phyloP scores from a whole-genome alignment of 495 filamentous ascomycete genomes.

The Xylaria scruposa region DNA sequence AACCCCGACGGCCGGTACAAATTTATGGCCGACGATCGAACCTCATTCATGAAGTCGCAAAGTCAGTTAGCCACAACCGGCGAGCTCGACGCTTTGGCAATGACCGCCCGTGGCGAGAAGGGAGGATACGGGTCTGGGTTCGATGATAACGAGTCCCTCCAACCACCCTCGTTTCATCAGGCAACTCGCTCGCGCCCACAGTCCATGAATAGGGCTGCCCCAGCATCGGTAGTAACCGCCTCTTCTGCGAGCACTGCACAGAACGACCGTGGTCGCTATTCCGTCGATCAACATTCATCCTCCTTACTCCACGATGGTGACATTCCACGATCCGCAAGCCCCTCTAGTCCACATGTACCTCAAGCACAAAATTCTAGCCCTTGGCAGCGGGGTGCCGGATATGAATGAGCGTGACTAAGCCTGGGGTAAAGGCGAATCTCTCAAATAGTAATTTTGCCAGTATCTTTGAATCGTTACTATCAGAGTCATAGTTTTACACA shows the following conservation, averaged over 20 bases:
- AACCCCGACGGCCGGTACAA: conserved; percentile 97
- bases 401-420: conserved; percentile 51
- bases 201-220: conserved; percentile 37
- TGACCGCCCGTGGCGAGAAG: conserved; percentile 90
- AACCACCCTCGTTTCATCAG: conserved; percentile 45
- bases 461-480: conserved; percentile 9
- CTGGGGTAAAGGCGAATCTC: background rate
- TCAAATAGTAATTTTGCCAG: background rate
- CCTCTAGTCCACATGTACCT: conserved; percentile 18
- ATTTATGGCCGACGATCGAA: conserved; percentile 94
- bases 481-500: background rate
- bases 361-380: conserved; percentile 40
- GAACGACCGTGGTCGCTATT: conserved; percentile 14
- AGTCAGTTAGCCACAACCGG: conserved; percentile 74
- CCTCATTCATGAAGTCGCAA: conserved; percentile 98
- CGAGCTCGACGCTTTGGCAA: conserved; percentile 90
- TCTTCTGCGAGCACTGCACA: conserved; percentile 16
- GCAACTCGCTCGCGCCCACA: conserved; percentile 33
- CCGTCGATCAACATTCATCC: conserved; percentile 16
- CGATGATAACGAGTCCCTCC: conserved; percentile 74
- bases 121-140: conserved; percentile 63
- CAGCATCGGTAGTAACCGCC: conserved; percentile 38
- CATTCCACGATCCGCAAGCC: conserved; percentile 10
- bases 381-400: conserved; percentile 63
- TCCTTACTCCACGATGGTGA: conserved; percentile 47